Evolutionary conservation across 148 eudicot genomes (phyloP), one percentile per base, ranked within the genome.

Genomic region (Rheum nobile): DNA sequence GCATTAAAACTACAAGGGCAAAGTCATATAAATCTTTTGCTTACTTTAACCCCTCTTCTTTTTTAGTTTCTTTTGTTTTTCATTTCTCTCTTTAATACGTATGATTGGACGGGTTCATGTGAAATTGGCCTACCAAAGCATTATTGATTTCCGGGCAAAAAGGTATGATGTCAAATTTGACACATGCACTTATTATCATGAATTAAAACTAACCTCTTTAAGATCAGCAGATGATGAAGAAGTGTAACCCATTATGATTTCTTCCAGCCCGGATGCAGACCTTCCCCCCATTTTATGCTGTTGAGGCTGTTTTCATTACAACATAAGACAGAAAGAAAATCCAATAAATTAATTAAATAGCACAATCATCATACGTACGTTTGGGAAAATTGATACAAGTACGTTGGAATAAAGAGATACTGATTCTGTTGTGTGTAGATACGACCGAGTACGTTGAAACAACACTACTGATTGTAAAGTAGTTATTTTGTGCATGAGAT

Each of bases 211-310:
- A 63, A 90, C 95, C 80, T 83, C 85, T 79, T 90, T 88, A 78
- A 82, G 67, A 78, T 77, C 79, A 79, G 50, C 67, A 77, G 74
- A 38, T 67, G 75, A 68, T n/a, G 85, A 74, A 8, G 95, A 85
- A 52, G 97, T 89, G 90, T 94, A 91, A 13, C 88, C 93, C 98
- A 91, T 91, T 77, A 91, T 91, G 79, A 95, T 86, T 87, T 95
- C 97, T 77, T 95, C 99, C 85, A 95, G 87, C 77, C 92, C 99
- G 77, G 99, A 79, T 88, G 89, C 89, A 87, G 91, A 85, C 90
- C 94, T 90, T 79, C 87, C 86, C 80, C 80, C 91, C 21, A 88
- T 21, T 76, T 89, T 91, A 81, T 91, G 67, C 17, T 69, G 71
- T 11, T 76, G 82, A 21, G 70, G 77, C 34, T 74, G 77, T 57